Base-by-base conservation (phyloP, 75 land plant species). In the Gnetum montanum region DNA sequence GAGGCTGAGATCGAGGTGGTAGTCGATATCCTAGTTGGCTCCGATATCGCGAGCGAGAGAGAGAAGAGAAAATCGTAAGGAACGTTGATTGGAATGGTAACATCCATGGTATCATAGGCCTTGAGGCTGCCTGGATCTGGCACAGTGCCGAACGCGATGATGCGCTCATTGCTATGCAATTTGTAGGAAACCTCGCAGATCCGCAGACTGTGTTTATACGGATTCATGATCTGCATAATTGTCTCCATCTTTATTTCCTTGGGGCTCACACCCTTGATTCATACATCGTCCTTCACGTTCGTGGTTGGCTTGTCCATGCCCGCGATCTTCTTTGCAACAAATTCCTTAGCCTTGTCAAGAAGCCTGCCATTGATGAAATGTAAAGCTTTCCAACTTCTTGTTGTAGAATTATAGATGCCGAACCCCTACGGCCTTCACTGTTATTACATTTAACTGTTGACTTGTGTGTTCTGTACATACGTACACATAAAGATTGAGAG, bases 1-100 rank as follows among this genome's bases (percentile, higher is more conserved):
- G 18, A 89, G 65, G 0, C 71, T 79, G 26, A 89, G 45, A 2
- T 68, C 48, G 59, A 89, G 20, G 38, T 70, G 67, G 36, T 89
- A 89, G 57, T 89, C 95, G 28, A 89, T 71, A 65, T 85, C 95
- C 90, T 90, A 85, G 51, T 89, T 90, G 16, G 63, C 54, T 0
- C 80, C 83, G 2, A 83, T 63, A 68, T 89, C 95, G 43, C 51
- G 76, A 34, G 64, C 57, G 49, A 89, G 29, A 65, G 71, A 76
- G 20, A 76, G n/a, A n/a, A 50, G 41, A 89, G 38, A 41, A 89
- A 51, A 31, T 67, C 49, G 67, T 79, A 72, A 4, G 81, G 75
- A 34, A 89, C 90, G 18, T 57, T 66, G 40, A 77, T 47, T 5
- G 67, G 75, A 18, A 85, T 61, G 26, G 71, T 71, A 28, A 89